These are phyloP conservation scores for Tuber microsphaerosporum DNA, from an alignment of 495 filamentous ascomycete genomes.

Conservation along the genomic window DNA sequence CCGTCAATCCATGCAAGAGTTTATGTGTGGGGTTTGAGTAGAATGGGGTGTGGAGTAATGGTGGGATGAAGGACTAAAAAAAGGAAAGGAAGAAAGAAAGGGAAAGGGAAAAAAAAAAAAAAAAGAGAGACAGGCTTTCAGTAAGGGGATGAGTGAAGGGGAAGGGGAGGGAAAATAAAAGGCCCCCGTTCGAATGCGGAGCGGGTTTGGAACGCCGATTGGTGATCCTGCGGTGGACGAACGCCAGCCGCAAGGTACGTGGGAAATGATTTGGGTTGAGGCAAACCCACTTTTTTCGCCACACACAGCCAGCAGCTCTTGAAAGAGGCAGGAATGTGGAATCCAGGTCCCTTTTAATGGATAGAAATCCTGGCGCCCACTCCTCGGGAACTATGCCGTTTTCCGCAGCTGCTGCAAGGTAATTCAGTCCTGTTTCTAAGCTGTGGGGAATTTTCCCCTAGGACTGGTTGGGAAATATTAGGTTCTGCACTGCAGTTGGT, in stretches of 20 bases:
- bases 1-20: conserved; percentile 26
- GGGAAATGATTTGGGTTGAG: conserved; percentile 18
- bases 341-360: conserved; percentile 32
- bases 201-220: background rate
- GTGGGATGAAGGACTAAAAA: conserved; percentile 16
- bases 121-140: conserved; percentile 11
- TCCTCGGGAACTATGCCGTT: conserved; percentile 31
- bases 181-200: background rate
- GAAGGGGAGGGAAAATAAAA: background rate
- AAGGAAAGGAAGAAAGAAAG: conserved; percentile 11
- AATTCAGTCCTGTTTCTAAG: conserved; percentile 1
- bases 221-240: background rate
- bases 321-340: conserved; percentile 25
- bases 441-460: conserved; percentile 2
- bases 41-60: background rate
- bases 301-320: conserved; percentile 16
- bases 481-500: background rate
- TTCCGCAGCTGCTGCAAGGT: conserved; percentile 17
- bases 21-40: conserved; percentile 7
- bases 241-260: conserved; percentile 19
- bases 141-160: background rate
- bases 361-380: conserved; percentile 28
- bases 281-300: conserved; percentile 23
- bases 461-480: background rate
- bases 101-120: conserved; percentile 12